Evolutionary conservation across 2,329 filamentous ascomycete genomes (phyloP).

Genomic region (Dactylellina sp.): DNA sequence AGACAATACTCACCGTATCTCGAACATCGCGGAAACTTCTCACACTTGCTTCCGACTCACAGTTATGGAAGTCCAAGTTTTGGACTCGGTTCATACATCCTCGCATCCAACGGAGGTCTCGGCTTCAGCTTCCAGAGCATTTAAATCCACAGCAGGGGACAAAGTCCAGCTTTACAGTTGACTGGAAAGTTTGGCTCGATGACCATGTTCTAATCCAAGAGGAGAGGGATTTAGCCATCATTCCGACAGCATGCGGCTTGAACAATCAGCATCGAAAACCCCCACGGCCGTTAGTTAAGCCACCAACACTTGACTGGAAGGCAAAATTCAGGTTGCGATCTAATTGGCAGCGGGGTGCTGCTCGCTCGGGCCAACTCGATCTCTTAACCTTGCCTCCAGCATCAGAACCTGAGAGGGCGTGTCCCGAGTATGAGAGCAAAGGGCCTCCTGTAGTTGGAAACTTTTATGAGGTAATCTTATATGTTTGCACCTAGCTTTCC

Average conservation of each 20-base stretch:
- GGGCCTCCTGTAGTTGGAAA: constrained; percentile 28
- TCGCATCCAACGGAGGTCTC: constrained; percentile 64
- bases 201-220: constrained; percentile 49
- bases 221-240: constrained; percentile 61
- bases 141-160: constrained; percentile 5
- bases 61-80: constrained; percentile 91
- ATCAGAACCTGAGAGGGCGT: not conserved
- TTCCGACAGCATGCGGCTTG: constrained; percentile 56
- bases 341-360: constrained; percentile 80
- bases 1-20: constrained; percentile 73
- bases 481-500: not conserved
- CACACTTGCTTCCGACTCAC: constrained; percentile 79
- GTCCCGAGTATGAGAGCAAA: not conserved
- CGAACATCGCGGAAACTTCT: constrained; percentile 81
- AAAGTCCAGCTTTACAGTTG: constrained; percentile 4
- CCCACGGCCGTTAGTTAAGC: constrained; percentile 67
- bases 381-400: constrained; percentile 7
- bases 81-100: constrained; percentile 88
- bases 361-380: constrained; percentile 9
- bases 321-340: constrained; percentile 86
- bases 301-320: constrained; percentile 81
- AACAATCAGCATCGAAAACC: constrained; percentile 22
- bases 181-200: constrained; percentile 50
- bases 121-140: constrained; percentile 28
- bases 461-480: constrained; percentile 40